Evolutionary conservation across 73 alveolate genomes (phyloP).

Genomic region (Symbiodinium pilosum): DNA sequence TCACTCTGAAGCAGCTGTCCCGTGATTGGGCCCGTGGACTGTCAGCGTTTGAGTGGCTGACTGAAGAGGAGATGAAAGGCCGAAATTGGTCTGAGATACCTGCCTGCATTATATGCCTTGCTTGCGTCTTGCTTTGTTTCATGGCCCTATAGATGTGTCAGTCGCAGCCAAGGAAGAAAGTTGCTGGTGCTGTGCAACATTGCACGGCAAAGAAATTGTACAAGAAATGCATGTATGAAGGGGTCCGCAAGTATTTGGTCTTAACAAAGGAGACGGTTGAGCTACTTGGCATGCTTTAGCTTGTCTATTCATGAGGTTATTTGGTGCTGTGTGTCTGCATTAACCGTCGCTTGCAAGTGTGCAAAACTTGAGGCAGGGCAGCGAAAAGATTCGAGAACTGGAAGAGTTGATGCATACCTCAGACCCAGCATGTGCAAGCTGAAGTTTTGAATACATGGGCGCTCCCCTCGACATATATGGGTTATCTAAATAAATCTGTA

Average conservation of each 20-base stretch:
- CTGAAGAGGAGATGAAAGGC: no score
- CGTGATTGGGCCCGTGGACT: no score
- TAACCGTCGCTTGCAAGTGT: neutral
- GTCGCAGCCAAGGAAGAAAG: slow-evolving; percentile 13
- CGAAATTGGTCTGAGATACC: no score
- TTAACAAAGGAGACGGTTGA: neutral
- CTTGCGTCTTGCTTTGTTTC: no score
- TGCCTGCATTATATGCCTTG: no score
- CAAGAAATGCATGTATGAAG: slow-evolving; percentile 21
- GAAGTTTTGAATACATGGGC: no score
- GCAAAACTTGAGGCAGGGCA: neutral
- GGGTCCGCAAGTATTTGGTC: slow-evolving; percentile 12
- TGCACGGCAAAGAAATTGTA: neutral
- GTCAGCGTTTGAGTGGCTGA: no score
- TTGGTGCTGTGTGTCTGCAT: neutral
- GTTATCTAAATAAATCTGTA: no score
- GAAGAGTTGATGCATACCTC: neutral
- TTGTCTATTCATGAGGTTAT: neutral
- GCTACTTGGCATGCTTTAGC: neutral
- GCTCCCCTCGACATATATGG: no score
- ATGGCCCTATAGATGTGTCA: no score
- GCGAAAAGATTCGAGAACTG: neutral
- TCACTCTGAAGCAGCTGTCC: no score
- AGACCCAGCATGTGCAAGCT: no score
- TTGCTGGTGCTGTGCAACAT: neutral